Base-by-base conservation (phyloP, 768 basidiomycete genomes). In the Kwoniella heveanensis region DNA sequence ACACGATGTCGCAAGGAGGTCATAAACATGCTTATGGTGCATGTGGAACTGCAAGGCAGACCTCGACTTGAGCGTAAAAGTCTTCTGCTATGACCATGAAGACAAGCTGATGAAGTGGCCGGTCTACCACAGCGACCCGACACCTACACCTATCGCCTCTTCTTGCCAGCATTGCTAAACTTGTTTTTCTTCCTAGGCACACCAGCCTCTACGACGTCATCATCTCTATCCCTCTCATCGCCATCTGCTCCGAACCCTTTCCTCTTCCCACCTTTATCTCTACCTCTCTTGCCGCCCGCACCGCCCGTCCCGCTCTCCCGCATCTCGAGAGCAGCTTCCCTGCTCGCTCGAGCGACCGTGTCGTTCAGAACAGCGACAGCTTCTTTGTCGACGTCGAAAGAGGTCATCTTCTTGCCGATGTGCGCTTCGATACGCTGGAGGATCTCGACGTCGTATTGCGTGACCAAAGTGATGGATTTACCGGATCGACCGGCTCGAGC, bases 381-480 rank as follows among this genome's bases (percentile, higher is more conserved):
- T 75, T 95, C 90, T 63, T 89, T 86, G 74, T 92, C 91, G 0
- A 88, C 88, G 22, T 72, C 77, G 84, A 90, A 98, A 37, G 89
- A 82, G 55, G 88, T 88, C 87, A 99, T 89, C 80, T 92, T 90
- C 82, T 95, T 95, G 44, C 87, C 93, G 22, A 90, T 87, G 7
- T 95, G 92, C 22, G 86, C 84, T 79, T 99, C 96, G 74, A 98
- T 97, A 9, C 96, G 88, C 80, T 96, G 92, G 4, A 97, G 81
- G 49, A 97, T 85, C 81, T 98, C 96, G 58, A 99, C 92, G 70
- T 99, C 96, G 80, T 98, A 99, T 81, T 99, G 96, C 5, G 95
- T 92, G 24, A 97, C 93, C 46, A 99, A 85, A n/a, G 94, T 96
- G 72, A 99, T 90, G 0, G 91, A 88, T 82, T 97, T 97, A 48